Conservation (phyloP, 768 basidiomycete genomes). For the Leucogyrophana mollusca region DNA sequence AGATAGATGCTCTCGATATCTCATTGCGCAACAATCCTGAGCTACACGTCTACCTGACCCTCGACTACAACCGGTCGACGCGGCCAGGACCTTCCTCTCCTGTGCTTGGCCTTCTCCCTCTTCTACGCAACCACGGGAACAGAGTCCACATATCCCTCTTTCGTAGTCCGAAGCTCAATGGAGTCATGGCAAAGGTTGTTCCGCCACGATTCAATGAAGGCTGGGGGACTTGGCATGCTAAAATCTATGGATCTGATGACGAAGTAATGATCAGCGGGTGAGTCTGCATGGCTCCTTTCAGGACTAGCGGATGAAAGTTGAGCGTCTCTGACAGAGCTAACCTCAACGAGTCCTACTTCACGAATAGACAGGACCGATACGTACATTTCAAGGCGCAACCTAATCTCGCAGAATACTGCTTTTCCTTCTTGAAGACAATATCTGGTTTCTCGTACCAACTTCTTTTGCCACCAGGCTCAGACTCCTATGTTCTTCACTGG, state of each 20-base stretch:
- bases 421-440: slow-evolving; percentile 68
- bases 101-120: slow-evolving; percentile 64
- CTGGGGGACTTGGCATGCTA: slow-evolving; percentile 98
- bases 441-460: slow-evolving; percentile 72
- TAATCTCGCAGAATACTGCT: slow-evolving; percentile 77
- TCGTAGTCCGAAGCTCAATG: slow-evolving; percentile 81
- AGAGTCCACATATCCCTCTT: slow-evolving; percentile 81
- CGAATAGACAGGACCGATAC: slow-evolving; percentile 94
- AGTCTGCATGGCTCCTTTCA: slow-evolving; percentile 30
- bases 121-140: slow-evolving; percentile 68
- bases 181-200: slow-evolving; percentile 70
- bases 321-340: slow-evolving; percentile 68
- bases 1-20: slow-evolving; percentile 69
- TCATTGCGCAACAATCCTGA: slow-evolving; percentile 58
- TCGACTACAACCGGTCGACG: slow-evolving; percentile 81
- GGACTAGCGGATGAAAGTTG: neutral
- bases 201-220: slow-evolving; percentile 97
- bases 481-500: slow-evolving; percentile 64
- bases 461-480: slow-evolving; percentile 33
- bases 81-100: slow-evolving; percentile 72
- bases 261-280: slow-evolving; percentile 93
- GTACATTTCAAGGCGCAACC: slow-evolving; percentile 66
- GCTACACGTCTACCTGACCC: slow-evolving; percentile 67
- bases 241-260: slow-evolving; percentile 92
- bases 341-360: slow-evolving; percentile 89